These are phyloP conservation scores for Neurospora pannonica DNA, from an alignment of 495 filamentous ascomycete species.

Conservation along the genomic window DNA sequence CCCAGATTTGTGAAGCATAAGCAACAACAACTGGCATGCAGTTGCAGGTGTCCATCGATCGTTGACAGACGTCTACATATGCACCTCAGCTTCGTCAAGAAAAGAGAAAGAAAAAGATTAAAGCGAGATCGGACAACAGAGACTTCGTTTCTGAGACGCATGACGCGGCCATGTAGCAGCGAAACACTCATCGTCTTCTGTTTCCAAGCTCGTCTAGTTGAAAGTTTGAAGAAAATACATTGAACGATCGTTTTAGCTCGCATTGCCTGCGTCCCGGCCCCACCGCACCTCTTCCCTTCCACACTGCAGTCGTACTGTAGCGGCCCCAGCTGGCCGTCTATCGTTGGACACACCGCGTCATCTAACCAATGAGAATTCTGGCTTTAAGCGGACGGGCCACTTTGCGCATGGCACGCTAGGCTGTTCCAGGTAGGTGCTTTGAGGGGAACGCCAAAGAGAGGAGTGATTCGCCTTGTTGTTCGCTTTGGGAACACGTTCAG, in stretches of 20 bases:
- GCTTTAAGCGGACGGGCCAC: conserved; percentile 2
- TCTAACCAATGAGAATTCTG: background rate
- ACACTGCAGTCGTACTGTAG: background rate
- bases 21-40: background rate
- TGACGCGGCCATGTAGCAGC: background rate
- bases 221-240: background rate
- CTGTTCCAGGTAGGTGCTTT: conserved; percentile 31
- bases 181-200: background rate
- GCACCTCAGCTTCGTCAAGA: background rate
- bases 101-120: background rate
- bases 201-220: background rate
- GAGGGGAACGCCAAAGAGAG: conserved; percentile 6
- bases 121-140: background rate
- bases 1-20: background rate
- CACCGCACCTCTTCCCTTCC: background rate
- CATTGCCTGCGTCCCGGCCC: background rate
- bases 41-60: background rate
- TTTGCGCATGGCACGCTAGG: conserved; percentile 21
- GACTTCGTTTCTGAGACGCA: background rate
- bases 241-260: background rate
- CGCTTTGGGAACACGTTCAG: background rate
- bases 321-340: background rate
- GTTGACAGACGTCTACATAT: background rate
- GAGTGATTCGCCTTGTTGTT: background rate
- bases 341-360: background rate